Evolutionary conservation across 2,329 filamentous ascomycete species (phyloP), one percentile per base, ranked within the genome.

Genomic region (Hymenoscyphus occultus): DNA sequence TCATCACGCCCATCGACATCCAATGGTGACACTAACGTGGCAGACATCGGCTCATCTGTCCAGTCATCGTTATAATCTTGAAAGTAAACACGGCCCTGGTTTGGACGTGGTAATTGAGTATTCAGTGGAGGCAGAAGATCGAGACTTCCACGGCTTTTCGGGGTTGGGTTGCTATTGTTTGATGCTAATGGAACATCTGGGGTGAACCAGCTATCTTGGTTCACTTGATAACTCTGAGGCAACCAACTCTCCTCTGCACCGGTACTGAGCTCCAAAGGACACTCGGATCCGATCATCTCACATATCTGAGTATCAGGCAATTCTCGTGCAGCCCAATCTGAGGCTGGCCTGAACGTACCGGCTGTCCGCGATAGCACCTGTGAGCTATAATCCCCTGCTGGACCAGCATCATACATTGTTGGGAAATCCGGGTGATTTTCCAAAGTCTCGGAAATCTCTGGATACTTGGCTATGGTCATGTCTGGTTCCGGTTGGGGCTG

Each of bases 281-380:
- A 67, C 35, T 67, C 69, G 2, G 68, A 67, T 7, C 69, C 70
- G 28, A 60, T 61, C 71, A 73, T 71, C 62, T 73, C 71, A 16
- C 67, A 69, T 35, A 73, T 69, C 13, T 64, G 64, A 19, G 69
- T 71, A 54, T 73, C 67, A 28, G 67, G 66, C 40, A 71, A 62
- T 59, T 73, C 71, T 60, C 67, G 63, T 3, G 67, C 69, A n/a
- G 62, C 56, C 62, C 62, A 68, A 40, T 68, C 67, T 40, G 57
- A 63, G 6, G 63, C 40, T 57, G 65, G 63, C 16, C 69, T 68
- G 3, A 31, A 40, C 19, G 40, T 39, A 0, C 35, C 22, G 14
- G n/a, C 10, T 3, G 32, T 45, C n/a, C 56, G 32, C 56, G n/a
- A 7, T 13, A 57, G 32, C 12, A 28, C 39, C 14, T 56, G 48